Base-by-base conservation (phyloP, 163 green algal genomes). In the Picocystis sp. region DNA sequence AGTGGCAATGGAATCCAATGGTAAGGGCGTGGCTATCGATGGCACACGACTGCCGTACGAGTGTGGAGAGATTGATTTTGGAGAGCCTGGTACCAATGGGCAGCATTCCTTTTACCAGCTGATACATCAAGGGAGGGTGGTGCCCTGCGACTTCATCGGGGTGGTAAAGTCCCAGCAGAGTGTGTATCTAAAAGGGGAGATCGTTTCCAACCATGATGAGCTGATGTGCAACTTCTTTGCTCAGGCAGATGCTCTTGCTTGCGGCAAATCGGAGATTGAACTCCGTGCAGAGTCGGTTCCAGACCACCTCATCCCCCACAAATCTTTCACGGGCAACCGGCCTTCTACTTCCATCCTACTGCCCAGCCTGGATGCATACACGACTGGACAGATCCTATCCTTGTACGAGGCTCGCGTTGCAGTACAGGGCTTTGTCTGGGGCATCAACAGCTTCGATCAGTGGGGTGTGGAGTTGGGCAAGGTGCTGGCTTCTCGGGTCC, bases 161-260 rank as follows among this genome's bases (percentile, higher is more conserved):
- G 80, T 94, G 35, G 76, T 93, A 49, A 81, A 84, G 67, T 83
- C 63, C 60, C 90, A 98, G 77, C 86, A 94, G 75, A 81, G 69
- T 23, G 86, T 95, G 49, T 94, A 93, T 77, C 76, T 97, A 45
- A 91, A 90, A 80, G 84, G 82, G 29, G 91, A 99, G 73, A 88
- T 93, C 45, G 86, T 96, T 23, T 88, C 73, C 62, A 95, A 93
- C 75, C 91, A 99, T 67, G 91, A 98, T 58, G 91, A 99, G 81
- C 78, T 99, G 14, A 97, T 99, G 85, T 95, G 81, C 84, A 99
- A 99, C 81, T 99, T 98, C 77, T 99, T 99, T 63, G 91, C 91
- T 9, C 89, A 97, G 78, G 81, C 89, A 12, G 91, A 99, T 60
- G 91, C 91, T 14, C 77, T 99, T 43, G 91, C 89, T 9, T 81